Evolutionary conservation across 2,329 filamentous ascomycete species (phyloP).

Genomic region (Alternaria metachromatica): DNA sequence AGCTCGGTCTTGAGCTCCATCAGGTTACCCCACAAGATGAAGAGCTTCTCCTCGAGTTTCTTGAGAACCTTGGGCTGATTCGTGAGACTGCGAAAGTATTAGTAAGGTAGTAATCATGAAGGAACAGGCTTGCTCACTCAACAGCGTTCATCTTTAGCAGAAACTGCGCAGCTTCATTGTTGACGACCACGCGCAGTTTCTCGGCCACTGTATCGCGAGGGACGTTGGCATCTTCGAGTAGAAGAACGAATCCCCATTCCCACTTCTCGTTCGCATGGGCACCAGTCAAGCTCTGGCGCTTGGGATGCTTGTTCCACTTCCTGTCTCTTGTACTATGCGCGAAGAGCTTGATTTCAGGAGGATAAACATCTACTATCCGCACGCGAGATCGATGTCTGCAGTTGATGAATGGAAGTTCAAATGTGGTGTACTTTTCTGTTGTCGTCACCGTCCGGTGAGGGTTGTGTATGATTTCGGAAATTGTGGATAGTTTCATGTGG

Average conservation of each 20-base stretch:
- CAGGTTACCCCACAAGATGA: constrained; percentile 83
- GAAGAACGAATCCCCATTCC: constrained; percentile 85
- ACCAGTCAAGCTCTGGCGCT: constrained; percentile 47
- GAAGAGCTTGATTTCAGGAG: constrained; percentile 74
- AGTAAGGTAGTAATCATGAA: not conserved
- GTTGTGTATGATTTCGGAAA: constrained; percentile 58
- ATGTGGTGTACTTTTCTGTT: constrained; percentile 45
- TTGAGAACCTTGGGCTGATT: constrained; percentile 57
- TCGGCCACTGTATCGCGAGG: constrained; percentile 32
- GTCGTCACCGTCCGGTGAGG: constrained; percentile 48
- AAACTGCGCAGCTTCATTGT: constrained; percentile 61
- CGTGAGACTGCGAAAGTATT: constrained; percentile 59
- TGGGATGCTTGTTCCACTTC: constrained; percentile 35
- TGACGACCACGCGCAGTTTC: constrained; percentile 70
- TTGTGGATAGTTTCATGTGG: constrained; percentile 39
- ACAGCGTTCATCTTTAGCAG: constrained; percentile 63
- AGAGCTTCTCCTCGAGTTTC: constrained; percentile 72
- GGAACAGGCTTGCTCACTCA: constrained; percentile 53
- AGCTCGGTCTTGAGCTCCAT: constrained; percentile 64
- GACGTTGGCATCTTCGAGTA: constrained; percentile 71
- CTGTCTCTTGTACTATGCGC: constrained; percentile 54
- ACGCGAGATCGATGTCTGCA: constrained; percentile 72
- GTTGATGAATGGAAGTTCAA: constrained; percentile 74
- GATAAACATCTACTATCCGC: constrained; percentile 83
- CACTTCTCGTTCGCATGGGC: constrained; percentile 61